phyloP scores from a whole-genome alignment of 768 basidiomycete species.

The Boletus rubescentipes region DNA sequence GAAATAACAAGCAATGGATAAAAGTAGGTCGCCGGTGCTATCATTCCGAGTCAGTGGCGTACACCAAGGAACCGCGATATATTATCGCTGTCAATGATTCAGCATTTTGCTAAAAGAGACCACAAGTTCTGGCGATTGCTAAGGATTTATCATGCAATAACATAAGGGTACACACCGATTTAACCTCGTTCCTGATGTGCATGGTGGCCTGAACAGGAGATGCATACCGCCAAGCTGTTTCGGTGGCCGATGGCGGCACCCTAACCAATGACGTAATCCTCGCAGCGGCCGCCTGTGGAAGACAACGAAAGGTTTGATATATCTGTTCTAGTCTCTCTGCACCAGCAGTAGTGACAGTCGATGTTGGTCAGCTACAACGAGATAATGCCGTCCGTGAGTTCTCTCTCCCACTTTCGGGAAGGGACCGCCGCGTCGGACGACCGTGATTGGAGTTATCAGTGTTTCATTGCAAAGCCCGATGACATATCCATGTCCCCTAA shows the following conservation, averaged over 20 bases:
- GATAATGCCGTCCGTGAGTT: too few species aligned
- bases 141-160: not conserved
- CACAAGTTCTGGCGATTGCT: constrained; percentile 11
- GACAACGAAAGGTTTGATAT: not conserved
- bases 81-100: not conserved
- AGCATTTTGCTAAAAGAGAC: constrained; percentile 5
- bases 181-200: not conserved
- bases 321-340: not conserved
- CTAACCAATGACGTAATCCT: not conserved
- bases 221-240: not conserved
- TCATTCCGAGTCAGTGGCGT: too few species aligned
- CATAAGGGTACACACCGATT: not conserved
- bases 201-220: too few species aligned
- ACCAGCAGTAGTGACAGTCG: not conserved
- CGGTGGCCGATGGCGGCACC: constrained; percentile 6
- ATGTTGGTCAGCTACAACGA: constrained; percentile 5
- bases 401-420: too few species aligned
- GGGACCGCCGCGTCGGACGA: too few species aligned
- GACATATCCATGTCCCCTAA: too few species aligned
- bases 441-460: too few species aligned
- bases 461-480: too few species aligned
- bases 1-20: not conserved
- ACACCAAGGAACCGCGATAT: not conserved
- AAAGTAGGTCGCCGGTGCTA: not conserved
- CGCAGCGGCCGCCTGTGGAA: not conserved